Evolutionary conservation across 2,329 filamentous ascomycete species (phyloP).

Genomic region (Aschersonia sp.): DNA sequence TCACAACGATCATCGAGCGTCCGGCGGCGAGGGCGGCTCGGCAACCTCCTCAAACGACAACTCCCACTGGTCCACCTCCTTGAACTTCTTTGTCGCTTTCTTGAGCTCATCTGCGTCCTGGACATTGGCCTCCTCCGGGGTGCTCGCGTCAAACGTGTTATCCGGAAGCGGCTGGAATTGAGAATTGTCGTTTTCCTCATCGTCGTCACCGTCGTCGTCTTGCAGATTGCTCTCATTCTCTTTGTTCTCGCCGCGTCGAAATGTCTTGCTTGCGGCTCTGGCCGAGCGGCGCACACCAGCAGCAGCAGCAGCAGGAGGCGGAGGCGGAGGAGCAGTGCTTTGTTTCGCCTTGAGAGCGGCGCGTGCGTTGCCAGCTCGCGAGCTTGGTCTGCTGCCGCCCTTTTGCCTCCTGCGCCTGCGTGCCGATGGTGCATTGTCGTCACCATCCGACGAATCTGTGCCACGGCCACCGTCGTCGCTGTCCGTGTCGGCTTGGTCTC

Average conservation of each 20-base stretch:
- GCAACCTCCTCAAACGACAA: constrained; percentile 51
- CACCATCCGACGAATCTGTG: constrained; percentile 30
- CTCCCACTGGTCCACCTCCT: constrained; percentile 56
- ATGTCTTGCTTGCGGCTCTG: constrained; percentile 26
- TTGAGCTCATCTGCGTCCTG: constrained; percentile 38
- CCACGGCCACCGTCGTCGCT: constrained; percentile 25
- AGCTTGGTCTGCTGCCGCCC: constrained; percentile 10
- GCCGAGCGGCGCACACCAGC: constrained; percentile 8
- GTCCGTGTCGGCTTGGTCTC: constrained; percentile 24
- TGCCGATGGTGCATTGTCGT: constrained; percentile 36
- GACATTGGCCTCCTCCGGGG: constrained; percentile 17
- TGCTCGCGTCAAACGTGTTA: constrained; percentile 23
- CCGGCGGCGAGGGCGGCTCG: constrained; percentile 37
- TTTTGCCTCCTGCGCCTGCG: constrained; percentile 18
- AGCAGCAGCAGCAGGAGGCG: constrained; percentile 3
- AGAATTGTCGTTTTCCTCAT: constrained; percentile 21
- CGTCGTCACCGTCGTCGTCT: constrained; percentile 15
- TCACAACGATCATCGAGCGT: constrained; percentile 25
- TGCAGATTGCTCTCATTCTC: constrained; percentile 17
- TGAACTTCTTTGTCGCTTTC: constrained; percentile 46
- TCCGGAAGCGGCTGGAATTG: constrained; percentile 29
- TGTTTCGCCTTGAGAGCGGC: constrained; percentile 12
- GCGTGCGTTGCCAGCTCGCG: neutral
- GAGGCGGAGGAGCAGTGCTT: neutral
- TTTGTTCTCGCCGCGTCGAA: constrained; percentile 41